A percentile compares a stretch with the other conserved stretches of the same genome.
phyloP scores from a whole-genome alignment of 1,139 yeast genomes.

The Hyphopichia pseudoburtonii region DNA sequence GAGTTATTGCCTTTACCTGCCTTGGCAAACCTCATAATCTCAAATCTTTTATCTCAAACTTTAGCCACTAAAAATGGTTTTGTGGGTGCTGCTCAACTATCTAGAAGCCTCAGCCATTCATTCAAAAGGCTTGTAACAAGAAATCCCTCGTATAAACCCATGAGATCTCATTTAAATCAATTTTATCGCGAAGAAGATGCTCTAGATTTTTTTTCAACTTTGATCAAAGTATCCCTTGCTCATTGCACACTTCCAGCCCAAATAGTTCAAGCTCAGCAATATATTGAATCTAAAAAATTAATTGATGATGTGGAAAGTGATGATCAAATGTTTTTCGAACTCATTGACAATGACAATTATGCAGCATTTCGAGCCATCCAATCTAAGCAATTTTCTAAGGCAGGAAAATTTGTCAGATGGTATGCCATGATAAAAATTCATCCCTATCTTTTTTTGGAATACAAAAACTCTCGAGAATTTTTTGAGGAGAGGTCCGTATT shows the following conservation, averaged over 20 bases:
- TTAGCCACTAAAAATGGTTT: constrained; percentile 17
- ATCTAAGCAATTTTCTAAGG: not conserved
- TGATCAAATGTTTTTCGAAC: not conserved
- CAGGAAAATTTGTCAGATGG: not conserved
- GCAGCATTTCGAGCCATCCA: not conserved
- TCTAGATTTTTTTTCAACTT: constrained; percentile 18
- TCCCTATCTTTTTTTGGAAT: constrained; percentile 22
- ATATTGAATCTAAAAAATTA: constrained; percentile 4
- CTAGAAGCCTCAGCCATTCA: not conserved
- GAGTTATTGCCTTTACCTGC: not conserved
- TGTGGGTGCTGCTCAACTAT: constrained; percentile 8
- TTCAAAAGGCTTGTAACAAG: constrained; percentile 3
- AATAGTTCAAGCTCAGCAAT: constrained; percentile 2
- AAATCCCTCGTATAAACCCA: constrained; percentile 11
- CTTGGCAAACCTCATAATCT: constrained; percentile 1
- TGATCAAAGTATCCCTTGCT: constrained; percentile 21
- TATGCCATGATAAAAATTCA: constrained; percentile 19
- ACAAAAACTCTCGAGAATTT: constrained; percentile 14
- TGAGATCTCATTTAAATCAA: not conserved
- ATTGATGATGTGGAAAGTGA: constrained; percentile 2
- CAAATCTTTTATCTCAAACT: constrained; percentile 17
- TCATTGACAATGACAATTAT: constrained; percentile 1
- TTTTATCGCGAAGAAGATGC: constrained; percentile 17
- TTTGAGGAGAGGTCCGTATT: constrained; percentile 16
- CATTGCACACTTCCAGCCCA: constrained; percentile 19